phyloP scores from a whole-genome alignment of 2,329 filamentous ascomycete genomes.

The Colletotrichum sp. region DNA sequence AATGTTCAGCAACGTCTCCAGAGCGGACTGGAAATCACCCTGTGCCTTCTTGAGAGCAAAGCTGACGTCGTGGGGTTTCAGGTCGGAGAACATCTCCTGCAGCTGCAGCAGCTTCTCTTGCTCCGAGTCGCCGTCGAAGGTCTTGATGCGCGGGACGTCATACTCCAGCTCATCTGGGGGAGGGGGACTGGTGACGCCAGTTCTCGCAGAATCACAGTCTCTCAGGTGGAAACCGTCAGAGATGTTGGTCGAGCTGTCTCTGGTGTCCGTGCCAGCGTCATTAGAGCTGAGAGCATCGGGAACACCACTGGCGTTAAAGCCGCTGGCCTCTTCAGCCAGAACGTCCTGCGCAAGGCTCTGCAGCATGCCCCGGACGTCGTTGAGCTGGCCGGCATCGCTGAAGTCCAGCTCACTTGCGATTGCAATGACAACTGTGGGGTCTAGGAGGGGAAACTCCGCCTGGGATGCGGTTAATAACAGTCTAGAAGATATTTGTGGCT shows the following conservation, averaged over 20 bases:
- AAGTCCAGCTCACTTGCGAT: slow-evolving; percentile 79
- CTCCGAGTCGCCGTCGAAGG: slow-evolving; percentile 47
- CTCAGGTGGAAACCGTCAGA: slow-evolving; percentile 28
- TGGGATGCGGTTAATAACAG: background rate
- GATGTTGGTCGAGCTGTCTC: slow-evolving; percentile 26
- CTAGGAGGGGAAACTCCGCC: slow-evolving; percentile 61
- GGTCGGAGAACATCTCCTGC: slow-evolving; percentile 71
- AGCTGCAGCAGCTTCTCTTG: slow-evolving; percentile 70
- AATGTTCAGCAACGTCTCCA: slow-evolving; percentile 82
- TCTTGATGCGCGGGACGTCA: slow-evolving; percentile 17
- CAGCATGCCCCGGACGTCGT: slow-evolving; percentile 63
- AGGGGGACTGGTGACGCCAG: slow-evolving; percentile 23
- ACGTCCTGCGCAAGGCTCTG: slow-evolving; percentile 70
- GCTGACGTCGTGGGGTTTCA: slow-evolving; percentile 69
- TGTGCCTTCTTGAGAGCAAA: slow-evolving; percentile 71
- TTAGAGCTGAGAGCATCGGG: slow-evolving; percentile 44
- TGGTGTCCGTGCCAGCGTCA: slow-evolving; percentile 28
- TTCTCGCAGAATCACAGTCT: slow-evolving; percentile 33
- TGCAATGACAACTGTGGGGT: slow-evolving; percentile 78
- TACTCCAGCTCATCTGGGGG: slow-evolving; percentile 9
- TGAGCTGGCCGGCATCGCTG: slow-evolving; percentile 51
- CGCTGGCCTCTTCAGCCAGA: slow-evolving; percentile 69
- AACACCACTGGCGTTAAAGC: slow-evolving; percentile 80
- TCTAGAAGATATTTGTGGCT: background rate
- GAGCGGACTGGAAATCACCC: slow-evolving; percentile 70